phyloP scores from a whole-genome alignment of 306 rosid genomes.

The Acmispon strigosus region DNA sequence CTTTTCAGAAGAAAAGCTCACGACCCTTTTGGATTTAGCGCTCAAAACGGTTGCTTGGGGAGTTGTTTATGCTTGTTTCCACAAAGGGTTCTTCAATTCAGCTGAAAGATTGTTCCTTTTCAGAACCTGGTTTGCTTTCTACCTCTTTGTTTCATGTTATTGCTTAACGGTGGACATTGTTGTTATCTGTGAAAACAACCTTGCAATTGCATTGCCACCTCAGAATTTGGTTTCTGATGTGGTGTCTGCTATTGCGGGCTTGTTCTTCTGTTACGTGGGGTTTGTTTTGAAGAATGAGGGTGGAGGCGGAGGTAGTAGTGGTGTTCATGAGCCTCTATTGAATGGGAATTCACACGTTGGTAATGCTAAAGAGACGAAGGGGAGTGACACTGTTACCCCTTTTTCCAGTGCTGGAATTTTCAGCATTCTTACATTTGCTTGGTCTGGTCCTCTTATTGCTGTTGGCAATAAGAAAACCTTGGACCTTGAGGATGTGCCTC shows the following conservation, averaged over 20 bases:
- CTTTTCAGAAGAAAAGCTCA: conserved; percentile 30
- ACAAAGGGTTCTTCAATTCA: conserved; percentile 19
- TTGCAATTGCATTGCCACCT: conserved; percentile 2
- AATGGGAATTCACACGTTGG: conserved; percentile 3
- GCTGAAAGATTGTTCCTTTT: conserved; percentile 15
- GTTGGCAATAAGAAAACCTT: conserved; percentile 33
- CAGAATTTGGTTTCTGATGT: conserved; percentile 33
- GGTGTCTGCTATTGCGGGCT: conserved; percentile 19
- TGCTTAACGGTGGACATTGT: conserved; percentile 20
- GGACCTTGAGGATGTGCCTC: conserved; percentile 52
- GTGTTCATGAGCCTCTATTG: conserved; percentile 38
- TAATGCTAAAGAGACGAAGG: conserved; percentile 15
- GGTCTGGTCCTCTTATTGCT: conserved; percentile 43
- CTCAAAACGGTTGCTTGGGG: conserved; percentile 36
- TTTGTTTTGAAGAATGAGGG: conserved; percentile 28
- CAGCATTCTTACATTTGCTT: conserved; percentile 42
- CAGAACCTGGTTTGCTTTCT: conserved; percentile 39
- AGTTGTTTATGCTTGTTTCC: conserved; percentile 21
- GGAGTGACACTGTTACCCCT: conserved; percentile 41
- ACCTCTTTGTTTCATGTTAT: conserved; percentile 28
- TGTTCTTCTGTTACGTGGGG: conserved; percentile 32
- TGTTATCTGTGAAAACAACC: conserved; percentile 18
- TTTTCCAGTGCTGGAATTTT: conserved; percentile 47
- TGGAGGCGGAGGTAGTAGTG: not conserved
- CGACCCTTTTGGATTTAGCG: conserved; percentile 36